These are phyloP conservation scores for Malassezia furfur DNA, from an alignment of 1,284 basidiomycete genomes.

Conservation along the genomic window DNA sequence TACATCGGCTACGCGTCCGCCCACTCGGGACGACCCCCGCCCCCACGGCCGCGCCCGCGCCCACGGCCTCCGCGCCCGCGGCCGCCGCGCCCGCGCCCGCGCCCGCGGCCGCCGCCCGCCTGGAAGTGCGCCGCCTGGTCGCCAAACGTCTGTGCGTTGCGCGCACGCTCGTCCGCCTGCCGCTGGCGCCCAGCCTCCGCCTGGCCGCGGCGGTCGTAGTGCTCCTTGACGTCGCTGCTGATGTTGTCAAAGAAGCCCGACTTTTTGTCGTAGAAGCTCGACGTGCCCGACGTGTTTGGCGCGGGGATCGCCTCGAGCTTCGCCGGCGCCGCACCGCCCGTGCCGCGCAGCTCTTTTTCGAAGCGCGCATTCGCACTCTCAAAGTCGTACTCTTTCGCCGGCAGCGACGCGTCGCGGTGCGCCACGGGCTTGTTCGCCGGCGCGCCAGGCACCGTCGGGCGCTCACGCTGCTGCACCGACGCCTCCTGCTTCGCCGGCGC, in stretches of 20 bases:
- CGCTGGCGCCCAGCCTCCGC: neutral
- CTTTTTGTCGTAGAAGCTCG: constrained; percentile 43
- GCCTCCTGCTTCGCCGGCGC: neutral
- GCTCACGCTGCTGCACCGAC: neutral
- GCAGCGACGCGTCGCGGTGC: constrained; percentile 14
- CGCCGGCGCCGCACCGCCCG: neutral
- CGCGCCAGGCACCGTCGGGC: neutral
- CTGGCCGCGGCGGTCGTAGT: constrained; percentile 23
- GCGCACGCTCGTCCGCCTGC: constrained; percentile 31
- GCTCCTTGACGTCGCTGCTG: constrained; percentile 39
- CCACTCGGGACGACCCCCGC: constrained; percentile 9
- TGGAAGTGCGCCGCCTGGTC: constrained; percentile 25
- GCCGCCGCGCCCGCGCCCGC: constrained; percentile 1
- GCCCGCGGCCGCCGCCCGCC: constrained; percentile 8
- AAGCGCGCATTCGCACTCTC: constrained; percentile 45
- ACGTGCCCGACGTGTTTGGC: constrained; percentile 7
- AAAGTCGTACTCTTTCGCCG: constrained; percentile 41
- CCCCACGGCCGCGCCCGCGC: neutral
- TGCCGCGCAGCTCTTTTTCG: constrained; percentile 19
- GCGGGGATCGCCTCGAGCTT: constrained; percentile 37
- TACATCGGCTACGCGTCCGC: constrained; percentile 4
- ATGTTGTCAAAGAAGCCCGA: constrained; percentile 46
- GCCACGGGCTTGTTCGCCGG: neutral
- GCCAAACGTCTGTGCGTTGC: constrained; percentile 44
- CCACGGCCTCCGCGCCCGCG: neutral